Evolutionary conservation across 1,139 yeast species (phyloP), one percentile per base, ranked within the genome.

Genomic region (Taiozyma onychis): DNA sequence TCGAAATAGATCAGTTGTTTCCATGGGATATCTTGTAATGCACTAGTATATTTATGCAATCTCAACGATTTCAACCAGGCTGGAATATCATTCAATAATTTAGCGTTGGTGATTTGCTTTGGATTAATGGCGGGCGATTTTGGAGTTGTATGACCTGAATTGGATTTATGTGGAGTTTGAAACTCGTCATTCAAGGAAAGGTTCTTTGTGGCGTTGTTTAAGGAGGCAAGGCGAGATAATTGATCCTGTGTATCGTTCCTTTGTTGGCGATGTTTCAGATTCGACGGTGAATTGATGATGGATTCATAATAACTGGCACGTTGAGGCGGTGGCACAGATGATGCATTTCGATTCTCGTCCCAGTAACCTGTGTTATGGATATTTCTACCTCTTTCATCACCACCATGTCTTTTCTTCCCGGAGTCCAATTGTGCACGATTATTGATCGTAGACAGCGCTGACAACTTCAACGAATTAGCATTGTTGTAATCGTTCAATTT

Each of bases 41-140:
- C 85, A 30, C 85, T 93, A 5, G 98, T 91, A 70, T 93, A 93
- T 69, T 93, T 93, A 74, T 93, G 99, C 62, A 93, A 75, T 55
- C 99, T 75, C 56, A 93, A 73, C 22, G 91, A 78, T 66, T 95
- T 85, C 66, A 93, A 75, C 99, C 99, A 93, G 4, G 88, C 86
- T 3, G 97, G 96, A 49, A 93, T 82, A 66, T 93, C 95, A 54
- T 76, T 74, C 62, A 90, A 72, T 54, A 88, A 70, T 50, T 80
- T 81, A 41, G 76, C 71, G 59, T 82, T 85, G 24, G 88, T 76
- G 48, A 84, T 80, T 60, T 83, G 90, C 48, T 76, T 72, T 6
- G 88, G 85, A 43, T 69, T 70, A 60, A 72, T 69, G 69, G 85
- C 80, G 16, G 84, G 75, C 5, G 72, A 67, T 54, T 70, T 72